phyloP scores from a whole-genome alignment of 305 asterid genomes.

The Fraxinus platypoda region DNA sequence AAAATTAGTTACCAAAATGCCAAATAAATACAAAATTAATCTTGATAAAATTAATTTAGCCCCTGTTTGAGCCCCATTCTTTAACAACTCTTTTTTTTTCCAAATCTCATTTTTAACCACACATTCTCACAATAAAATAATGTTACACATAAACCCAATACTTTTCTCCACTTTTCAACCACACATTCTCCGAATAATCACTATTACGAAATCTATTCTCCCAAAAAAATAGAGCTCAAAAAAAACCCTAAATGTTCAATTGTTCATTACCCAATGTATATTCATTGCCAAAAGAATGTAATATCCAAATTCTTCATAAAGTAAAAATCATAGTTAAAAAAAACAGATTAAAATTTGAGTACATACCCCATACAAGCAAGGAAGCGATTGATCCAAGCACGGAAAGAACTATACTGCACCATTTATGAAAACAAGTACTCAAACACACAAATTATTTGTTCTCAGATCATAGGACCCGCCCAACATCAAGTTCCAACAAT shows the following conservation, averaged over 20 bases:
- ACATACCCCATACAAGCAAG: slow-evolving; percentile 84
- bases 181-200: background rate
- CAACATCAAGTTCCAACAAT: slow-evolving; percentile 24
- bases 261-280: background rate
- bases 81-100: no score
- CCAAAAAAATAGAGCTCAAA: background rate
- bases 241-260: background rate
- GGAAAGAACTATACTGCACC: slow-evolving; percentile 58
- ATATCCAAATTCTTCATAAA: slow-evolving; percentile 2
- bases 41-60: slow-evolving; percentile 5
- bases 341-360: slow-evolving; percentile 34
- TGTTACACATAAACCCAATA: no score
- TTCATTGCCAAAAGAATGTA: background rate
- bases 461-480: slow-evolving; percentile 25
- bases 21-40: background rate
- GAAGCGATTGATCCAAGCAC: slow-evolving; percentile 66
- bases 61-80: background rate
- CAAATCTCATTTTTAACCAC: background rate
- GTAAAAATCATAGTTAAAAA: background rate
- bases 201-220: background rate
- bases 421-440: slow-evolving; percentile 38
- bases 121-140: background rate
- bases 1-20: background rate
- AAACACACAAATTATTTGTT: slow-evolving; percentile 17
- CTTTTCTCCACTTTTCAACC: background rate